Base-by-base conservation (phyloP, 2,329 filamentous ascomycete genomes). In the Fusarium heterosporum region DNA sequence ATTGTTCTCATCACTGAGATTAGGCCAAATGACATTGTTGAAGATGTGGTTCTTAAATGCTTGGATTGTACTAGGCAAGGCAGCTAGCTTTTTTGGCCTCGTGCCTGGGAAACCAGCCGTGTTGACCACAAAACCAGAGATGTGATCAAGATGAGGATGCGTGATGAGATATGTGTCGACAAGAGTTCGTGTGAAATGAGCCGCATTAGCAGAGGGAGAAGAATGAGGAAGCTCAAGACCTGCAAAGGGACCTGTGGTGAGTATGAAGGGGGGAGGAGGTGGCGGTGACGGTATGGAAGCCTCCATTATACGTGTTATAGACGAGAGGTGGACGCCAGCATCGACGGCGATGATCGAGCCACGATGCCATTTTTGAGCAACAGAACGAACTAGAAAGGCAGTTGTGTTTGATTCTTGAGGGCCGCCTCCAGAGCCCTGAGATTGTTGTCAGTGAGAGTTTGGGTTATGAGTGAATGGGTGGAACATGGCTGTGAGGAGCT, bases 11-110 rank as follows among this genome's bases (percentile, higher is more conserved):
- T 99, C 95, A 0, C 93, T 96, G 38, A 99, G 81, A 71, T 99
- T 99, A 0, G 96, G 96, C 96, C 96, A 99, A 53, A 98, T 97
- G 58, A 97, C 83, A 74, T 97, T 96, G 79, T 99, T 99, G 82
- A 99, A 99, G 61, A 99, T 93, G 78, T 99, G 94, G 1, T 84
- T 89, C 77, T 97, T 98, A 78, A 99, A 90, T 0, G 95, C 94
- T 43, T 93, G 86, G 50, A 99, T 94, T n/a, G 95, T 97, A 28
- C 89, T 90, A 0, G 94, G 93, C 6, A 98, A 81, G 1, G 92
- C 95, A 2, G 95, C 93, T 14, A 99, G 83, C 25, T 91, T 88
- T 78, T 98, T 99, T 0, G 93, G 93, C 28, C 90, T 88, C 3
- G 90, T 87, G 29, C 91, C 92, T 29, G 93, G 90, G 19, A 96